Evolutionary conservation across 108 stramenopile species (phyloP).

Genomic region (Asterionellopsis glacialis): DNA sequence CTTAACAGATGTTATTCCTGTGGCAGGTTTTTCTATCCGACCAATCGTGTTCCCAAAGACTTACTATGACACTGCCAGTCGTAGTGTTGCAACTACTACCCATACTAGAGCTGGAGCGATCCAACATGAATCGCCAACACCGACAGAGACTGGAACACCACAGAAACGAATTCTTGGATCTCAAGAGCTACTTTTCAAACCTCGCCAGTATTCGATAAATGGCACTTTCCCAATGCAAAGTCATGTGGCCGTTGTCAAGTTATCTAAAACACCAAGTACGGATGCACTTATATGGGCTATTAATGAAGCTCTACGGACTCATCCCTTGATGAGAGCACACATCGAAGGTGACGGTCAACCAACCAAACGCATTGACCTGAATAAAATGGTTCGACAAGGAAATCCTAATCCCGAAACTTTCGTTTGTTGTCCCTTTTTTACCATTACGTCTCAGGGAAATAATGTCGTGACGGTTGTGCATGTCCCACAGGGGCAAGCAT

Average conservation of each 20-base stretch:
- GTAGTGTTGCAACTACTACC: too few species aligned
- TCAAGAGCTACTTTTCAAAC: slow-evolving; percentile 84
- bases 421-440: slow-evolving; percentile 26
- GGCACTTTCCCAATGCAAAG: slow-evolving; percentile 67
- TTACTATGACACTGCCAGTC: too few species aligned
- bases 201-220: slow-evolving; percentile 68
- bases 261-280: slow-evolving; percentile 55
- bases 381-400: slow-evolving; percentile 82
- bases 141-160: not conserved
- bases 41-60: too few species aligned
- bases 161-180: slow-evolving; percentile 60
- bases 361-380: slow-evolving; percentile 66
- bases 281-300: slow-evolving; percentile 49
- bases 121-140: too few species aligned
- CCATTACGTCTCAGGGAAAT: slow-evolving; percentile 17
- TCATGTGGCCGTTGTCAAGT: slow-evolving; percentile 47
- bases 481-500: slow-evolving; percentile 20
- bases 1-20: too few species aligned
- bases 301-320: slow-evolving; percentile 60
- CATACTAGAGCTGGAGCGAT: too few species aligned
- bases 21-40: too few species aligned
- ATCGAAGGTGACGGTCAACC: slow-evolving; percentile 78
- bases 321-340: slow-evolving; percentile 54
- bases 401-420: slow-evolving; percentile 76
- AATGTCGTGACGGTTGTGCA: slow-evolving; percentile 56